Percentiles rank a stretch among this genome's conserved stretches.
phyloP scores from a whole-genome alignment of 1,284 basidiomycete species.

The Ceratobasidium sp. region DNA sequence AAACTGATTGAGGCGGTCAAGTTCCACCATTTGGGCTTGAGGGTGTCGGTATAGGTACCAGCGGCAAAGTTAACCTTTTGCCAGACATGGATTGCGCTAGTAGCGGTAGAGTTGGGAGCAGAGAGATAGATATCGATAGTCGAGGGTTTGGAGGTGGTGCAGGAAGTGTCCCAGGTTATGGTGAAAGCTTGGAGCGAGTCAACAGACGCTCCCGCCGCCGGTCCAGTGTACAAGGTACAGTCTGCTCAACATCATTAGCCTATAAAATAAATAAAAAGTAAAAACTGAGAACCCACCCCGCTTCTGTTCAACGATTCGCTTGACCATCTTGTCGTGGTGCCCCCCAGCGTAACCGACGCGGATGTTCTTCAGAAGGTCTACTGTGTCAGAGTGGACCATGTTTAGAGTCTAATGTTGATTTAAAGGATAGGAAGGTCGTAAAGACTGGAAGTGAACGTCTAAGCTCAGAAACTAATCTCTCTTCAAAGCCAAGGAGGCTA shows the following conservation, averaged over 20 bases:
- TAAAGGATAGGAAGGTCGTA: conserved; percentile 42
- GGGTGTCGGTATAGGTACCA: conserved; percentile 62
- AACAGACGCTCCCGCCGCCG: conserved; percentile 66
- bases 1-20: conserved; percentile 66
- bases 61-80: conserved; percentile 66
- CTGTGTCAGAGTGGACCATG: neutral
- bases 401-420: neutral
- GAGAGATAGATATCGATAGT: conserved; percentile 82
- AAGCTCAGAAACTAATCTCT: conserved; percentile 17
- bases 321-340: conserved; percentile 20
- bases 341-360: conserved; percentile 27
- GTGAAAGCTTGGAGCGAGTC: conserved; percentile 63
- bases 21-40: conserved; percentile 86
- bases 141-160: conserved; percentile 60
- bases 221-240: conserved; percentile 70
- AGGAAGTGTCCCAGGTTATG: conserved; percentile 78
- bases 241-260: conserved; percentile 9
- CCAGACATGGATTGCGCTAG: conserved; percentile 73
- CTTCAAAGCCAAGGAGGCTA: conserved; percentile 12
- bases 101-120: conserved; percentile 62
- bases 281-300: conserved; percentile 27
- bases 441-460: conserved; percentile 37
- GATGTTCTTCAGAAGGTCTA: neutral
- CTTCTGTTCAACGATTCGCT: conserved; percentile 25
- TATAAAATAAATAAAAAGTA: neutral